Conservation (phyloP, 208 protist genomes). For the Porcisia hertigi region DNA sequence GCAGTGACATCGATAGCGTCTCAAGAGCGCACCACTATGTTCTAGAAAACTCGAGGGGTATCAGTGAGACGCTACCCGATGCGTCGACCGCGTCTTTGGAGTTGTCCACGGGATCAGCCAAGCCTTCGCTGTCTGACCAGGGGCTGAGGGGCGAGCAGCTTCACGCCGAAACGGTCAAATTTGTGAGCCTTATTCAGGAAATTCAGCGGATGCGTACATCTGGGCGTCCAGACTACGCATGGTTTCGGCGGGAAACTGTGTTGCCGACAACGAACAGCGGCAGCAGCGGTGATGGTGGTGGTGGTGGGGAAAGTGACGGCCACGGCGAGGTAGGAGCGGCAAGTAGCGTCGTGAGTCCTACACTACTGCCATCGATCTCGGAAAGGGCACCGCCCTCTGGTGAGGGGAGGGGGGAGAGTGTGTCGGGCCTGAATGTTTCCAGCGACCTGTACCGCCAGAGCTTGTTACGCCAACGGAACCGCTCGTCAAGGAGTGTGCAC, state of each 20-base stretch:
- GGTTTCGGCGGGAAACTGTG: conserved; percentile 15
- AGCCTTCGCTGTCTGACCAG: not conserved
- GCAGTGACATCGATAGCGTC: not conserved
- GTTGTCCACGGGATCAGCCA: not conserved
- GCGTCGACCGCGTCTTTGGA: not conserved
- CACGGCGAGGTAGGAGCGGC: not conserved
- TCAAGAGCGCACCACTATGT: not conserved
- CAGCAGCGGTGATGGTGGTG: not conserved
- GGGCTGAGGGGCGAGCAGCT: not conserved
- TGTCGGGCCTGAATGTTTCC: too few species aligned
- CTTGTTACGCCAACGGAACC: conserved; percentile 14
- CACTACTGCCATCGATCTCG: too few species aligned
- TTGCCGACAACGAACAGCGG: not conserved
- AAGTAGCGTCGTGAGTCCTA: not conserved
- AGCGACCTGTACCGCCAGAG: not conserved
- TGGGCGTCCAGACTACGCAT: conserved; percentile 17
- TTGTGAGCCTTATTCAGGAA: conserved; percentile 21
- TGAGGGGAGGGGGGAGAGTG: not conserved
- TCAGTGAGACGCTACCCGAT: not conserved
- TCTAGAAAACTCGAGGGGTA: not conserved
- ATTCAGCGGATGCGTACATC: conserved; percentile 11
- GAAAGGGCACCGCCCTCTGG: too few species aligned
- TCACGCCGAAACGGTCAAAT: conserved; percentile 24
- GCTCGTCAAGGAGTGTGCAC: not conserved
- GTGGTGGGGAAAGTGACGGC: not conserved